Percentiles rank a stretch among this genome's conserved stretches.
phyloP scores from a whole-genome alignment of 1,284 basidiomycete species.

The Cryptococcus sp. region DNA sequence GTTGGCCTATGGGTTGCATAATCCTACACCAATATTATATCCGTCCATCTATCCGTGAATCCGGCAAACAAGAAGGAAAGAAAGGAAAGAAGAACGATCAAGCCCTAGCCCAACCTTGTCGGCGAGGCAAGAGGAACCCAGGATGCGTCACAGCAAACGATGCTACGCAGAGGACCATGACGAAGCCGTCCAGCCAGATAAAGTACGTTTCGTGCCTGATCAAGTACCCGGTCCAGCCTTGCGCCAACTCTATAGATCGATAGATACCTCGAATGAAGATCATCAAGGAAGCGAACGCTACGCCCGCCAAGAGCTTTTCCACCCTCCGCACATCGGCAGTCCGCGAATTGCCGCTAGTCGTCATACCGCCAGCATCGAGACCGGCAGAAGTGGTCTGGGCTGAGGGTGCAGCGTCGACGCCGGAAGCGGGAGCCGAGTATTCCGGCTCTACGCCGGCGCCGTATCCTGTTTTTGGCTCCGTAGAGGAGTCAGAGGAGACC shows the following conservation, averaged over 20 bases:
- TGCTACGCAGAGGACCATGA: constrained; percentile 34
- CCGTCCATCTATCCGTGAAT: too few species aligned
- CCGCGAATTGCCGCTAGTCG: not conserved
- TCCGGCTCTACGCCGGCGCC: not conserved
- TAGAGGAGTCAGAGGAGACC: not conserved
- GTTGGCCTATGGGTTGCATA: too few species aligned
- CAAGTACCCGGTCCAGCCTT: constrained; percentile 36
- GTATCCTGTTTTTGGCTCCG: too few species aligned
- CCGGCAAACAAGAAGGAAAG: too few species aligned
- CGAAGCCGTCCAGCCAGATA: constrained; percentile 39
- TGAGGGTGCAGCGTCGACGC: not conserved
- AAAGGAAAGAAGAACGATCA: not conserved
- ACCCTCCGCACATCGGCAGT: constrained; percentile 2
- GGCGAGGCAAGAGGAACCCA: constrained; percentile 29
- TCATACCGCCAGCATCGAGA: not conserved
- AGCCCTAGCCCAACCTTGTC: constrained; percentile 11
- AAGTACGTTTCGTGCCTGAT: constrained; percentile 35
- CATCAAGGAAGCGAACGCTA: constrained; percentile 32
- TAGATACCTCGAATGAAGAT: constrained; percentile 40
- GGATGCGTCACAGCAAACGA: constrained; percentile 32
- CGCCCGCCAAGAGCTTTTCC: constrained; percentile 23
- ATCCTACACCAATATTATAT: too few species aligned
- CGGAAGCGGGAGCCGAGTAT: not conserved
- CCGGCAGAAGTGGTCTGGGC: not conserved
- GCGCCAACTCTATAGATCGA: constrained; percentile 40